Conservation (phyloP, 148 eudicot species). For the Rhododendron vialii region DNA sequence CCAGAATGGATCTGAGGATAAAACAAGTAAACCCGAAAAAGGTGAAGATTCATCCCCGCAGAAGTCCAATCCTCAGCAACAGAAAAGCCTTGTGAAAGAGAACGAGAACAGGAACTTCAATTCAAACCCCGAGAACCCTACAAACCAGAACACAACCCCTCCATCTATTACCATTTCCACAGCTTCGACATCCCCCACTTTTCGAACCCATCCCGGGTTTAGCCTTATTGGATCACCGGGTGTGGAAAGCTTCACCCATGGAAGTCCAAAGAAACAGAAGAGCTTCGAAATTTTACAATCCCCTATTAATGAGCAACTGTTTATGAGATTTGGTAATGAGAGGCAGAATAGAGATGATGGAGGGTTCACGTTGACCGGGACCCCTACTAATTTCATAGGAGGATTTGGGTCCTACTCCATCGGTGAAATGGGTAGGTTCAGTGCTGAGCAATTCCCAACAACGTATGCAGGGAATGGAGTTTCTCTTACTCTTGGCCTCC, state of each 20-base stretch:
- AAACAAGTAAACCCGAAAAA: conserved; percentile 25
- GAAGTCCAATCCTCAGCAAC: conserved; percentile 12
- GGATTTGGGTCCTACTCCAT: conserved; percentile 49
- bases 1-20: conserved; percentile 38
- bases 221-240: conserved; percentile 38
- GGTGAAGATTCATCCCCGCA: conserved; percentile 14
- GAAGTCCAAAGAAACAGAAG: conserved; percentile 56
- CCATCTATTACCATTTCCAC: conserved; percentile 25
- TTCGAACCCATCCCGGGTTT: conserved; percentile 32
- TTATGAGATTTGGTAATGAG: conserved; percentile 35
- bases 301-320: conserved; percentile 19
- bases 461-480: conserved; percentile 49
- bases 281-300: conserved; percentile 21
- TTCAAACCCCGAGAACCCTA: conserved; percentile 11
- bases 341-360: conserved; percentile 23
- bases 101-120: conserved; percentile 15
- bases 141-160: conserved; percentile 17
- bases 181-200: conserved; percentile 20
- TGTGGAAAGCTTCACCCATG: conserved; percentile 39
- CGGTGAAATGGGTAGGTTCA: conserved; percentile 48
- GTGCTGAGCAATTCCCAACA: conserved; percentile 39
- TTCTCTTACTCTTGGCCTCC: conserved; percentile 73
- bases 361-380: conserved; percentile 37
- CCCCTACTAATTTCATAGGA: conserved; percentile 38
- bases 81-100: conserved; percentile 14